phyloP scores from a whole-genome alignment of 176 grass and related monocot species.

The Otatea glauca region DNA sequence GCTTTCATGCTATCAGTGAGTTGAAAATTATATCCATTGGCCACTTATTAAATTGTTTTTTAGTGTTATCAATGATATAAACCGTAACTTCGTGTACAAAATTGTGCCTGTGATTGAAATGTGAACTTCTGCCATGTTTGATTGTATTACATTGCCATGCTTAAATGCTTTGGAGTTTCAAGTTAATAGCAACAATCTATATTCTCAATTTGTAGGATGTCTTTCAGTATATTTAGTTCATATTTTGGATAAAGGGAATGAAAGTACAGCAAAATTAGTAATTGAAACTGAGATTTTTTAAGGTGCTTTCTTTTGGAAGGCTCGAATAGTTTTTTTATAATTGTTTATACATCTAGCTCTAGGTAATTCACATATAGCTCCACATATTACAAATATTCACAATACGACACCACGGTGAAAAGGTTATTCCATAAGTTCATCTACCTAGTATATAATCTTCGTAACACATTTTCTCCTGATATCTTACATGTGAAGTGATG shows the following conservation, averaged over 20 bases:
- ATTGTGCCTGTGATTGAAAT: neutral
- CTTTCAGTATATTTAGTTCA: neutral
- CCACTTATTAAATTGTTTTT: neutral
- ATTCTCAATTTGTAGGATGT: neutral
- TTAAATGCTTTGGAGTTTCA: neutral
- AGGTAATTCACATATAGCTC: neutral
- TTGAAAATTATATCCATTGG: neutral
- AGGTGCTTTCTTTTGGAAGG: neutral
- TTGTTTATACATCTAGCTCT: neutral
- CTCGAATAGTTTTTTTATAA: neutral
- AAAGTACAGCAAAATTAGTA: neutral
- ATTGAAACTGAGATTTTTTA: neutral
- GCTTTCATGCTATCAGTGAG: neutral
- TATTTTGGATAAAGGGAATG: conserved; percentile 9
- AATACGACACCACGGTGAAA: neutral
- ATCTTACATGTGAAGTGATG: neutral
- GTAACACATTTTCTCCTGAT: neutral
- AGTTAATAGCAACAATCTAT: neutral
- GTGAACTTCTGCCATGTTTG: neutral
- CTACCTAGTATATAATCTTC: neutral
- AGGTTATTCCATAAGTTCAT: neutral
- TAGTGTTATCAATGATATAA: neutral
- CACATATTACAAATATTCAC: neutral
- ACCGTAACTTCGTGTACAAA: neutral
- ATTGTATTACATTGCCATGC: neutral